A percentile compares a stretch with the other conserved stretches of the same genome.
phyloP scores from a whole-genome alignment of 2,329 filamentous ascomycete genomes.

The Fusarium sp. region DNA sequence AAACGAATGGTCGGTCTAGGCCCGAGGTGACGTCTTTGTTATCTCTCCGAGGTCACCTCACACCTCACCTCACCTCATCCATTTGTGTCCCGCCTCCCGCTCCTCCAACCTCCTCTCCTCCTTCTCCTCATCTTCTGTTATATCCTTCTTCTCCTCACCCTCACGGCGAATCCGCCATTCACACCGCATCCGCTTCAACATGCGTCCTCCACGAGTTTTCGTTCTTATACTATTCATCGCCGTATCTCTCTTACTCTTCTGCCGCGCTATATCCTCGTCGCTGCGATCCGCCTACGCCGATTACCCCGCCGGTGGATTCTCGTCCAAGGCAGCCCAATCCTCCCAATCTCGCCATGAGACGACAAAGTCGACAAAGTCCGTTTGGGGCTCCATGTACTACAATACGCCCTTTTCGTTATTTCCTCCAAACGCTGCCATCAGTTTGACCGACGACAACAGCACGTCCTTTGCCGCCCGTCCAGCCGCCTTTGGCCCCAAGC shows the following conservation, averaged over 20 bases:
- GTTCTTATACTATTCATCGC: constrained; percentile 66
- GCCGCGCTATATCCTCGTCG: constrained; percentile 61
- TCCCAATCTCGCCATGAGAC: constrained; percentile 22
- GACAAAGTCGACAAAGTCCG: constrained; percentile 37
- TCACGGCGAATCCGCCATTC: constrained; percentile 9
- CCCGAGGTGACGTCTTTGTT: constrained; percentile 39
- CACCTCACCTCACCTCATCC: constrained; percentile 38
- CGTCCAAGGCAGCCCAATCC: constrained; percentile 31
- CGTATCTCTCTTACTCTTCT: constrained; percentile 66
- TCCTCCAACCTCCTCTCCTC: constrained; percentile 14
- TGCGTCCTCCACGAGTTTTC: constrained; percentile 66
- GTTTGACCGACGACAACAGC: constrained; percentile 96
- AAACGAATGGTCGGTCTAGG: constrained; percentile 31
- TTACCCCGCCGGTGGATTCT: constrained; percentile 43
- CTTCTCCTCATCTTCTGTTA: constrained; percentile 12
- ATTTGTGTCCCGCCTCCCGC: constrained; percentile 5
- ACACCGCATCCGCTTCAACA: constrained; percentile 49
- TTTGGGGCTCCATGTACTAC: constrained; percentile 72
- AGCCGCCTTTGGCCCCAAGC: constrained; percentile 87
- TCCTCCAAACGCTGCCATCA: constrained; percentile 94
- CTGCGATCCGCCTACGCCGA: constrained; percentile 43
- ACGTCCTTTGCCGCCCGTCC: constrained; percentile 95
- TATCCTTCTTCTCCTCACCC: constrained; percentile 5
- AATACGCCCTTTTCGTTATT: constrained; percentile 87
- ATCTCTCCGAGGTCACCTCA: constrained; percentile 39